Evolutionary conservation across 1,284 basidiomycete species (phyloP), one percentile per base, ranked within the genome.

Genomic region (Sporisorium exsertum): DNA sequence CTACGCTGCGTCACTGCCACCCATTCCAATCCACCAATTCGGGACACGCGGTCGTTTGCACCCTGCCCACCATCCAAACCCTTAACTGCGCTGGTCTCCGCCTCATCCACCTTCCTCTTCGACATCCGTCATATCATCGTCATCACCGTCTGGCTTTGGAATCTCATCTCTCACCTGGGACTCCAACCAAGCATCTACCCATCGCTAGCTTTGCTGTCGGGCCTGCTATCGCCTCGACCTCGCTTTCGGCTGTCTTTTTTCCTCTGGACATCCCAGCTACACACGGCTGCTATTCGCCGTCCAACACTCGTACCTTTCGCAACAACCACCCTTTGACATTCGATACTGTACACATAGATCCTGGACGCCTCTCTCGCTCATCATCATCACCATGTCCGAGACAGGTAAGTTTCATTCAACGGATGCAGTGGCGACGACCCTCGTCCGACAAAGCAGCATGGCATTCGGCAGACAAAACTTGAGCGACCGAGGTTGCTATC

Each of bases 381-480:
- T 29, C 24, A 37, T 35, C 29, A 15, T 9, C 35, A 53, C 40
- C 46, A 70, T 70, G 67, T 70, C 67, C n/a, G 67, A 70, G 56
- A 43, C 67, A 64, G 67, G 67, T 64, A 53, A 51, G 67, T 63
- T 37, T 37, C 22, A 7, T 15, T 7, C 51, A 40, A 16, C 49
- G 15, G n/a, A 51, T 52, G 33, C 22, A 27, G 24, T 18, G 26
- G 13, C 2, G 29, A 33, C 26, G 54, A 15, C n/a, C n/a, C n/a
- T n/a, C n/a, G n/a, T n/a, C n/a, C 54, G 20, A 47, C 26, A n/a
- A n/a, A 49, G 26, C 12, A 47, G 47, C 47, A n/a, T n/a, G 10
- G 13, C 26, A 4, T 18, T 18, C 16, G 13, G 46, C 47, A 49
- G 16, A 2, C 27, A 26, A 8, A 47, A 12, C 20, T 13, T 13